Conservation (phyloP, 192 early-diverging fungal genomes). For the Dimargaris cristalligena region DNA sequence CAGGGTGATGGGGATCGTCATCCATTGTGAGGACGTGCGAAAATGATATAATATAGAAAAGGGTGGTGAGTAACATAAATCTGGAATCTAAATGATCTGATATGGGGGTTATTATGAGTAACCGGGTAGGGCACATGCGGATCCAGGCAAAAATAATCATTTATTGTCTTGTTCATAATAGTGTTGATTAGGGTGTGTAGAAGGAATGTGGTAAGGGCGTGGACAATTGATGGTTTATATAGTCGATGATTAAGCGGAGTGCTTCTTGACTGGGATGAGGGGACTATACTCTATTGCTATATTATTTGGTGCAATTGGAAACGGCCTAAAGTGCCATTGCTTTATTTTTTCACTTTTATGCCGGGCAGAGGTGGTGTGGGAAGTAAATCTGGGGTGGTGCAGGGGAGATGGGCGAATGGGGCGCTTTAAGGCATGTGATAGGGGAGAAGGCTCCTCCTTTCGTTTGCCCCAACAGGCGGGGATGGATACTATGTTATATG, state of each 20-base stretch:
- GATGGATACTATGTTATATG: no score
- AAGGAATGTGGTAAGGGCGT: neutral
- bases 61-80: neutral
- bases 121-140: neutral
- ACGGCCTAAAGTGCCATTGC: no score
- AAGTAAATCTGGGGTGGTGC: no score
- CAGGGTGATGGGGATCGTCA: neutral
- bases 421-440: no score
- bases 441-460: no score
- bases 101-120: no score
- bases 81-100: neutral
- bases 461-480: no score
- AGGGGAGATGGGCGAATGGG: no score
- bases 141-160: neutral
- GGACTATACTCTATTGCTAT: no score
- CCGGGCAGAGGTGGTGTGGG: no score
- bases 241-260: neutral
- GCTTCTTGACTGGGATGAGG: neutral
- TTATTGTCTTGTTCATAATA: neutral
- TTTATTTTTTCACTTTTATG: no score
- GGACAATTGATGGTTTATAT: neutral
- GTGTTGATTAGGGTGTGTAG: neutral
- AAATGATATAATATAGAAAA: neutral
- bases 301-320: no score
- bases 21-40: neutral